phyloP scores from a whole-genome alignment of 2,329 filamentous ascomycete genomes.

The Sporothrix dimorphospora region DNA sequence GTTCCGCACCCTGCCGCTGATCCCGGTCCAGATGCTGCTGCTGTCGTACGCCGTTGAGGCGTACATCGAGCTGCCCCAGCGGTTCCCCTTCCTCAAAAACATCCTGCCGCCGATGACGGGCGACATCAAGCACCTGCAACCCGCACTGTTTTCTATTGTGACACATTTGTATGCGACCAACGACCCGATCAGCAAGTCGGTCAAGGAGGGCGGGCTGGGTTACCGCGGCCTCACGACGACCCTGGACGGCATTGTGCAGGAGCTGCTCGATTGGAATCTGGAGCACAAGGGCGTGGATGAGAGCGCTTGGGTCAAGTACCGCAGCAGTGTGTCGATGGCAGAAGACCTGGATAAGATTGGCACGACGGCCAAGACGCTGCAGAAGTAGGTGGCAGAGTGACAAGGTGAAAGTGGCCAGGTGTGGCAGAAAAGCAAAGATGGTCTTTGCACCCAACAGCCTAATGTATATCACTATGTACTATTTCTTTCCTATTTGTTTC shows the following conservation, averaged over 20 bases:
- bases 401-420: background rate
- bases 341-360: constrained; percentile 44
- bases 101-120: constrained; percentile 42
- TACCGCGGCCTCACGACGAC: constrained; percentile 46
- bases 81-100: constrained; percentile 37
- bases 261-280: constrained; percentile 49
- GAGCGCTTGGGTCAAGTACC: constrained; percentile 40
- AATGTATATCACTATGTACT: background rate
- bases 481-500: too few species aligned
- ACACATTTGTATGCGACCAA: constrained; percentile 46
- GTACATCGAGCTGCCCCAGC: constrained; percentile 42
- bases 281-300: constrained; percentile 39
- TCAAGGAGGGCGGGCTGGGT: constrained; percentile 45
- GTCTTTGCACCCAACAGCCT: background rate
- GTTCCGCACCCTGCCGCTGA: constrained; percentile 41
- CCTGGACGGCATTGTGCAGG: constrained; percentile 46
- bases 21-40: constrained; percentile 43
- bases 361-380: constrained; percentile 10
- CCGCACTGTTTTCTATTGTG: constrained; percentile 47
- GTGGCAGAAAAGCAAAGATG: background rate
- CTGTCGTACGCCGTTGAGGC: constrained; percentile 44
- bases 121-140: constrained; percentile 45
- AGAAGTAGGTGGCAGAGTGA: background rate
- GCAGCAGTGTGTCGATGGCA: constrained; percentile 45
- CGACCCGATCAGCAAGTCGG: constrained; percentile 39